Evolutionary conservation across 257 asterid genomes (phyloP).

Genomic region (Lycium barbarum): DNA sequence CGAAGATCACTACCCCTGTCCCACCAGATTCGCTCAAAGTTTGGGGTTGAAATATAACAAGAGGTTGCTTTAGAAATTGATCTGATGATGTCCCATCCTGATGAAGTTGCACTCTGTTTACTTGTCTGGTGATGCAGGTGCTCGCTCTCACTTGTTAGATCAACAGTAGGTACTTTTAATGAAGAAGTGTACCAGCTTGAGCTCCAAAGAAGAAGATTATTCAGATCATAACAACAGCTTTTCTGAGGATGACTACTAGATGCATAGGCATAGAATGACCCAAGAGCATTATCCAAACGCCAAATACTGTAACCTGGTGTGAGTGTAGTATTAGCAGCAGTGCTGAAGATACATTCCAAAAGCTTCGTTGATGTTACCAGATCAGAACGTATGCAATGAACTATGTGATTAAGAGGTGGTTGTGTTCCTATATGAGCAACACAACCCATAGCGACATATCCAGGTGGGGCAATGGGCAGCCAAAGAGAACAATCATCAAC

Average conservation of each 20-base stretch:
- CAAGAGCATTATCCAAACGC: constrained; percentile 89
- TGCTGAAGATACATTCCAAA: constrained; percentile 71
- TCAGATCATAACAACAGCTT: constrained; percentile 76
- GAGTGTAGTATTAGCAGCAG: constrained; percentile 59
- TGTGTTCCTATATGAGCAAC: constrained; percentile 85
- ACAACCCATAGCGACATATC: constrained; percentile 91
- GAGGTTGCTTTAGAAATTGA: constrained; percentile 76
- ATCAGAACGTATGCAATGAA: constrained; percentile 94
- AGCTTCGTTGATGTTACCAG: constrained; percentile 75
- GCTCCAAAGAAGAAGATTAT: constrained; percentile 80
- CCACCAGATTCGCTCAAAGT: constrained; percentile 98
- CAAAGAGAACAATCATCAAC: constrained; percentile 81
- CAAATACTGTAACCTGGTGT: constrained; percentile 88
- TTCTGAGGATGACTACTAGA: constrained; percentile 61
- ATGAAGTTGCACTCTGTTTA: constrained; percentile 60
- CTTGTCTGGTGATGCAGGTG: constrained; percentile 50
- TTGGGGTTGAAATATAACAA: constrained; percentile 79
- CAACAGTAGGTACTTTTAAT: constrained; percentile 55
- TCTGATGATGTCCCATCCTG: constrained; percentile 94
- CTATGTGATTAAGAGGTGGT: constrained; percentile 88
- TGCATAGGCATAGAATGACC: constrained; percentile 89
- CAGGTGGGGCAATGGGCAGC: constrained; percentile 96
- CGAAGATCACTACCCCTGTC: constrained; percentile 95
- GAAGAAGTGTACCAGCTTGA: constrained; percentile 69
- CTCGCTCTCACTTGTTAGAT: constrained; percentile 50